These are phyloP conservation scores for Zoysia matrella DNA, from an alignment of 202 grass and related monocot genomes.

Conservation along the genomic window DNA sequence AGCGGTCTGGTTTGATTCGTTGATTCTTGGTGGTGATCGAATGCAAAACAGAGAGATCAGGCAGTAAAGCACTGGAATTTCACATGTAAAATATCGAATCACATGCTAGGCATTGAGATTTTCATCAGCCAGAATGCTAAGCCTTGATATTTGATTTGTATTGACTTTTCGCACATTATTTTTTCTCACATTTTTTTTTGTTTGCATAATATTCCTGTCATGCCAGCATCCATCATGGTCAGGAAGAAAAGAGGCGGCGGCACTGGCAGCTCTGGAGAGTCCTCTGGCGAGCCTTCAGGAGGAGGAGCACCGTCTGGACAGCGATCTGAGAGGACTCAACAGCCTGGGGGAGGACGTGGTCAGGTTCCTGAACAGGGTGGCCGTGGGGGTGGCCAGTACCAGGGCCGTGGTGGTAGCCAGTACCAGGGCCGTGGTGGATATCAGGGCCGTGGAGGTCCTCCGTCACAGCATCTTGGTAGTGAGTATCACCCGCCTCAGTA, in stretches of 20 bases:
- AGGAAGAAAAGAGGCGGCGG: constrained; percentile 83
- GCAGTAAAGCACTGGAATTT: too few species aligned
- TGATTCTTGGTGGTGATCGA: neutral
- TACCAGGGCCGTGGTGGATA: constrained; percentile 38
- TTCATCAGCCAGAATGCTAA: neutral
- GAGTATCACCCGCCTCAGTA: too few species aligned
- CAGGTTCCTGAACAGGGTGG: constrained; percentile 65
- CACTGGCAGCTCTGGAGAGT: constrained; percentile 52
- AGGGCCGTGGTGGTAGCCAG: constrained; percentile 54
- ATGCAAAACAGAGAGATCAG: neutral
- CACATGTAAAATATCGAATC: too few species aligned
- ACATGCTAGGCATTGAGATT: too few species aligned
- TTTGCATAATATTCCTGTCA: neutral
- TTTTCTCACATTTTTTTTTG: too few species aligned
- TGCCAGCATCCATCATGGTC: constrained; percentile 64
- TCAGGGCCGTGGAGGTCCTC: too few species aligned
- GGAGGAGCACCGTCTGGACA: neutral
- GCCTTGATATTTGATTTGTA: neutral
- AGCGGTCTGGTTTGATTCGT: neutral
- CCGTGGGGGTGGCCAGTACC: constrained; percentile 73
- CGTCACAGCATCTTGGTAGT: too few species aligned
- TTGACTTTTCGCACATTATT: neutral
- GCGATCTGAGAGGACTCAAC: constrained; percentile 44
- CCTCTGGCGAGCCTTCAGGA: constrained; percentile 55
- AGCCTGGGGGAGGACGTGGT: constrained; percentile 54